A percentile compares a stretch with the other conserved stretches of the same genome.
phyloP scores from a whole-genome alignment of 2,329 filamentous ascomycete species.

The Diplodia mutila region DNA sequence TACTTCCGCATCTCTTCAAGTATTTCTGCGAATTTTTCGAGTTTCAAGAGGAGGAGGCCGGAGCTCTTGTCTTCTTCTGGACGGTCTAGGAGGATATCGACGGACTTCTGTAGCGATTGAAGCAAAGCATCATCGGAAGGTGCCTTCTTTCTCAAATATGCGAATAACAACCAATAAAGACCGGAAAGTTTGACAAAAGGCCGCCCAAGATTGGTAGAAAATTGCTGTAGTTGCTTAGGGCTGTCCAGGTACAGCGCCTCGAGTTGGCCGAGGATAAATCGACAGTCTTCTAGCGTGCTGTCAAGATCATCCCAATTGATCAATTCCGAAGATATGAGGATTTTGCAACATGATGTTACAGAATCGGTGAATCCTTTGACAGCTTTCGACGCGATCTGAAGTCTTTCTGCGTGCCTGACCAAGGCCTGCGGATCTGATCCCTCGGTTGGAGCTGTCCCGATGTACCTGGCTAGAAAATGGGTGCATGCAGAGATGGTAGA shows the following conservation, averaged over 20 bases:
- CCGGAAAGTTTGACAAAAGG: constrained; percentile 69
- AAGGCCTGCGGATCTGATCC: constrained; percentile 29
- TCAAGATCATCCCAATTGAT: constrained; percentile 40
- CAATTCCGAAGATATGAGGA: constrained; percentile 29
- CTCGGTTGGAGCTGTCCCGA: constrained; percentile 31
- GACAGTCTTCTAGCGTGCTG: constrained; percentile 38
- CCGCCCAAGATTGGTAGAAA: constrained; percentile 30
- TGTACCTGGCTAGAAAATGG: constrained; percentile 40
- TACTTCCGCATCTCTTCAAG: constrained; percentile 58
- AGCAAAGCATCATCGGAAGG: constrained; percentile 53
- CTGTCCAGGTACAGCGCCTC: constrained; percentile 30
- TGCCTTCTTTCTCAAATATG: constrained; percentile 53
- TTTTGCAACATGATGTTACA: constrained; percentile 39
- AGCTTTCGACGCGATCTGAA: constrained; percentile 30
- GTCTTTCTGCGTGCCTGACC: neutral
- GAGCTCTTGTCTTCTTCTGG: constrained; percentile 60
- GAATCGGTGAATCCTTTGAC: constrained; percentile 43
- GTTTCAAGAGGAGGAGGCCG: constrained; percentile 64
- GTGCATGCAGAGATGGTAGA: constrained; percentile 37
- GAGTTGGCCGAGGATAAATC: constrained; percentile 35
- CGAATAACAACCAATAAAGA: constrained; percentile 69
- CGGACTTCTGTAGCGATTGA: constrained; percentile 64
- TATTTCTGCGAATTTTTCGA: constrained; percentile 68
- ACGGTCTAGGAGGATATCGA: constrained; percentile 63
- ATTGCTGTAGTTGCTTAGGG: constrained; percentile 9